Percentiles rank a stretch among this genome's conserved stretches.
phyloP scores from a whole-genome alignment of 768 basidiomycete species.

The Amanita rimosa region DNA sequence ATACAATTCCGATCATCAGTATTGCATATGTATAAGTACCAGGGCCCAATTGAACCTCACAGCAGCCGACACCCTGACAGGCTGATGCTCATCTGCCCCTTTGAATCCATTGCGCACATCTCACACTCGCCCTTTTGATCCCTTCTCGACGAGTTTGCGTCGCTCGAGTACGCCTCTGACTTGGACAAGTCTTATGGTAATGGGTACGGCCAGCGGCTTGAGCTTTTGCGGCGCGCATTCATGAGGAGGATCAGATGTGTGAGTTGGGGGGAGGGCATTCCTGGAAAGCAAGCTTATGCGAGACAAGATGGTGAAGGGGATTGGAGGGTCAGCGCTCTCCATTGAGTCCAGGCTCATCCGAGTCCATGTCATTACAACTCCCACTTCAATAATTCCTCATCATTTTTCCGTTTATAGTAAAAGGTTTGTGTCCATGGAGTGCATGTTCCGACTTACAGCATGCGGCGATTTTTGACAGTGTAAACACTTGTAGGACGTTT shows the following conservation, averaged over 20 bases:
- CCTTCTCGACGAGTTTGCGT: slow-evolving; percentile 49
- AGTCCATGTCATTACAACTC: no score
- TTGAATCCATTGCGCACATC: slow-evolving; percentile 55
- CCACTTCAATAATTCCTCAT: no score
- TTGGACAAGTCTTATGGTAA: slow-evolving; percentile 72
- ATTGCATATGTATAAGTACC: no score
- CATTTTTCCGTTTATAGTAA: no score
- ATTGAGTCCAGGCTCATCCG: no score
- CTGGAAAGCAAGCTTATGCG: slow-evolving; percentile 64
- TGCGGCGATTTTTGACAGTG: no score
- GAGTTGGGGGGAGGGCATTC: slow-evolving; percentile 48
- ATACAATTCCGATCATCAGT: no score
- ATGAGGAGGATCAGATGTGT: slow-evolving; percentile 45
- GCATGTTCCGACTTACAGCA: no score
- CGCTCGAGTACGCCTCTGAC: slow-evolving; percentile 62
- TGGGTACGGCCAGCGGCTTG: slow-evolving; percentile 63
- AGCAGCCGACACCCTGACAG: slow-evolving; percentile 38
- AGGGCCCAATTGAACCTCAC: slow-evolving; percentile 51
- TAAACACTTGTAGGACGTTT: no score
- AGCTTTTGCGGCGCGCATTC: slow-evolving; percentile 49
- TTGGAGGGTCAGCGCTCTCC: no score
- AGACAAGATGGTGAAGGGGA: slow-evolving; percentile 59
- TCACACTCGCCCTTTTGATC: slow-evolving; percentile 55
- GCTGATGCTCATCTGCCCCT: slow-evolving; percentile 69
- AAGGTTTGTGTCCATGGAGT: no score